Evolutionary conservation across 768 basidiomycete genomes (phyloP).

Genomic region (Lactarius vividus): DNA sequence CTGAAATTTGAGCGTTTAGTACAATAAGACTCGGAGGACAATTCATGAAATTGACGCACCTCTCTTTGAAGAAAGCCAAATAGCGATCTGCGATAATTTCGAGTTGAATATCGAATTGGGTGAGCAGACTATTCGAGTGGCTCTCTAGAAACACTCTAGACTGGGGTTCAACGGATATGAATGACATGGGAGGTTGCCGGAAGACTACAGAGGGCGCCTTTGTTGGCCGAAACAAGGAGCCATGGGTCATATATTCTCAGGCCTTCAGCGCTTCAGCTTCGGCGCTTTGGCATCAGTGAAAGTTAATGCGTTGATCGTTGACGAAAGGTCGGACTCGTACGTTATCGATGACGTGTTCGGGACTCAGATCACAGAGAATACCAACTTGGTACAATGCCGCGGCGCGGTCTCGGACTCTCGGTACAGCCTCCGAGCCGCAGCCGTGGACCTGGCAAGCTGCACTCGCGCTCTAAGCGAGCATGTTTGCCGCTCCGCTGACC

Average conservation of each 20-base stretch:
- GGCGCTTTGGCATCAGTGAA: too few species aligned
- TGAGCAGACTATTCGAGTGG: background rate
- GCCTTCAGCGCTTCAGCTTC: background rate
- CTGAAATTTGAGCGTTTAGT: background rate
- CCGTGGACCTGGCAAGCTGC: conserved; percentile 91
- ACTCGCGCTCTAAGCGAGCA: conserved; percentile 82
- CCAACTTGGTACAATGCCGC: too few species aligned
- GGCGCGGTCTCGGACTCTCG: conserved; percentile 91
- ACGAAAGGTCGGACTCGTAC: too few species aligned
- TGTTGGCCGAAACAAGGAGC: background rate
- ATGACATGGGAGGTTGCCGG: background rate
- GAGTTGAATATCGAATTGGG: background rate
- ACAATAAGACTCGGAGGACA: background rate
- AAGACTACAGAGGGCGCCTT: background rate
- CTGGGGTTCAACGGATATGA: background rate
- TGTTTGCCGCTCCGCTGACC: conserved; percentile 77
- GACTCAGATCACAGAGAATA: too few species aligned
- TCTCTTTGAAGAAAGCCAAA: background rate
- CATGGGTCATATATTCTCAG: background rate
- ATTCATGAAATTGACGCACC: background rate
- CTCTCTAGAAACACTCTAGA: background rate
- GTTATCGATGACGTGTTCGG: too few species aligned
- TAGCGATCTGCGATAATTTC: background rate
- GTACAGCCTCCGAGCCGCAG: conserved; percentile 72
- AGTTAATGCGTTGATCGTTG: too few species aligned